A percentile compares a stretch with the other conserved stretches of the same genome.
phyloP scores from a whole-genome alignment of 345 rosid species.

The Acer campestre region DNA sequence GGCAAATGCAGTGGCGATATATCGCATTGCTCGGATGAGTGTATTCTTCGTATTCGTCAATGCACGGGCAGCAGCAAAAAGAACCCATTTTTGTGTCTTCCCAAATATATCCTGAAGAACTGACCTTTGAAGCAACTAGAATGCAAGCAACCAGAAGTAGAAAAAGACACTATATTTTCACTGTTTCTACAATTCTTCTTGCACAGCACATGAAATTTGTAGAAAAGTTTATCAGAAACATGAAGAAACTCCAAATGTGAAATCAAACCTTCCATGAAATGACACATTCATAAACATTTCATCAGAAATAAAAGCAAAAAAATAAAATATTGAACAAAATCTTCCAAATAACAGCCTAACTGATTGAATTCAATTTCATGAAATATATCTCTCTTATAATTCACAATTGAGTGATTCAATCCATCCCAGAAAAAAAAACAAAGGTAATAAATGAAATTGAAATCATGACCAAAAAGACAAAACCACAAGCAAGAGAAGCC shows the following conservation, averaged over 20 bases:
- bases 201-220: neutral
- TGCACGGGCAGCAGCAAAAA: slow-evolving; percentile 58
- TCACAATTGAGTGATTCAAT: neutral
- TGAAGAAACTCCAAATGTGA: slow-evolving; percentile 2
- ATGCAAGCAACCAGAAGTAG: neutral
- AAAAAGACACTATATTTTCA: neutral
- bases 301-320: neutral
- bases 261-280: slow-evolving; percentile 10
- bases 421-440: neutral
- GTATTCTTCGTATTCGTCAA: slow-evolving; percentile 60
- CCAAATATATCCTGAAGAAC: slow-evolving; percentile 9
- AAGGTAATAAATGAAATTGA: neutral
- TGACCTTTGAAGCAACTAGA: slow-evolving; percentile 6
- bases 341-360: neutral
- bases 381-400: neutral
- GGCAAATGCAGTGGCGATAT: slow-evolving; percentile 54
- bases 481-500: neutral
- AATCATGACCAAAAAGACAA: neutral
- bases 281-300: neutral
- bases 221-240: neutral
- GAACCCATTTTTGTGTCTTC: slow-evolving; percentile 42
- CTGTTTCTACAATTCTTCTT: neutral
- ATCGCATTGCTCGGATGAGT: slow-evolving; percentile 45
- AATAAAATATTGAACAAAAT: neutral
- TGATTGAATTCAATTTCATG: neutral